Evolutionary conservation across 768 basidiomycete species (phyloP).

Genomic region (Pleurotus sapidus): DNA sequence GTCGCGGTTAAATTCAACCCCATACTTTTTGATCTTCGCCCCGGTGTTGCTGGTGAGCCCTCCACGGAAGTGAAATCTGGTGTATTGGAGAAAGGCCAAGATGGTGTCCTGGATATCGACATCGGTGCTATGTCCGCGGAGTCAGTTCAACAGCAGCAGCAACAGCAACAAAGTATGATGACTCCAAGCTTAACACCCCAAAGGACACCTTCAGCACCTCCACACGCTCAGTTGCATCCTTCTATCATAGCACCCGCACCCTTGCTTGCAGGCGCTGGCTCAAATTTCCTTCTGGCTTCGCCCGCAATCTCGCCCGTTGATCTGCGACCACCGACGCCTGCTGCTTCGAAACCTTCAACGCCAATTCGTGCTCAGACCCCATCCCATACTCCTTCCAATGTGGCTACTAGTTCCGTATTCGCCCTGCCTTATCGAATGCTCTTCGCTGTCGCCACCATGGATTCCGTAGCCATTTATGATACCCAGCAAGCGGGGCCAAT

Average conservation of each 20-base stretch:
- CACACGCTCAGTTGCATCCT: conserved; percentile 16
- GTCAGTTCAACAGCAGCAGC: not conserved
- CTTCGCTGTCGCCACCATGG: conserved; percentile 95
- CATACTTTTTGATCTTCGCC: conserved; percentile 86
- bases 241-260: conserved; percentile 50
- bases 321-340: conserved; percentile 57
- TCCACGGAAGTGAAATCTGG: conserved; percentile 39
- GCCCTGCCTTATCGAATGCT: conserved; percentile 91
- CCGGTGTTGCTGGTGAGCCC: conserved; percentile 46
- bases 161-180: too few relatives aligned
- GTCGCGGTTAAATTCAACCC: conserved; percentile 95
- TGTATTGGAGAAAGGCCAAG: conserved; percentile 63
- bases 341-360: conserved; percentile 51
- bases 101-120: conserved; percentile 61
- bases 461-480: conserved; percentile 92
- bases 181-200: conserved; percentile 27
- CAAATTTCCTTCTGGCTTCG: conserved; percentile 34
- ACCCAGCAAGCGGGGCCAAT: conserved; percentile 94
- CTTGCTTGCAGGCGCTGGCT: conserved; percentile 26
- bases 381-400: conserved; percentile 9
- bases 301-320: conserved; percentile 58
- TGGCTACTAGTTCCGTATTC: conserved; percentile 66
- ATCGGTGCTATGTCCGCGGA: conserved; percentile 33
- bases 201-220: conserved; percentile 23
- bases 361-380: conserved; percentile 32